These are phyloP conservation scores for Lepiota venenata DNA, from an alignment of 768 basidiomycete species.

Conservation along the genomic window DNA sequence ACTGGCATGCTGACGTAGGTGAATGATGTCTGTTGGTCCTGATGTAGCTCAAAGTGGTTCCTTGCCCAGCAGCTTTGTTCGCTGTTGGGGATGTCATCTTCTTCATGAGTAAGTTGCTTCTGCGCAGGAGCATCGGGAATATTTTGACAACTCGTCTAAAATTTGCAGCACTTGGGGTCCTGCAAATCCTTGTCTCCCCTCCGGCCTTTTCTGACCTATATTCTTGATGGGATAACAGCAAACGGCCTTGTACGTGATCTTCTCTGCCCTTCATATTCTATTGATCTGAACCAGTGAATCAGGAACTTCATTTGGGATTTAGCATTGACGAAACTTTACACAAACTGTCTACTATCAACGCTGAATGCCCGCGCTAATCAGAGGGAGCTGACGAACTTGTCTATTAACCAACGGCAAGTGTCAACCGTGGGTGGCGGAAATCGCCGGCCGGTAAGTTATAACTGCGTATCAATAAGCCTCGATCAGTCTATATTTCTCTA, in stretches of 20 bases:
- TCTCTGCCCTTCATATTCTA: background rate
- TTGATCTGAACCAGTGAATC: background rate
- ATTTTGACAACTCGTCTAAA: background rate
- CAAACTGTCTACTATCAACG: slow-evolving; percentile 46
- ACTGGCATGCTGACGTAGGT: slow-evolving; percentile 38
- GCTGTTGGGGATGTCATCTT: slow-evolving; percentile 40
- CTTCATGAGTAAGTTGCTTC: slow-evolving; percentile 36
- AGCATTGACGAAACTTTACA: slow-evolving; percentile 43
- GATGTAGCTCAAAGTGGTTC: background rate
- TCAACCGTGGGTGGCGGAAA: slow-evolving; percentile 6
- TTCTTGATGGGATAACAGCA: slow-evolving; percentile 24
- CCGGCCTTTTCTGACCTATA: background rate
- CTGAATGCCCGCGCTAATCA: slow-evolving; percentile 40
- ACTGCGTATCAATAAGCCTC: background rate
- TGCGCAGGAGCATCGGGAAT: background rate
- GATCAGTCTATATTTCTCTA: background rate
- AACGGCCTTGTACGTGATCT: slow-evolving; percentile 37
- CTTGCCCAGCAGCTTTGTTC: slow-evolving; percentile 31
- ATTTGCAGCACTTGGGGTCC: slow-evolving; percentile 33
- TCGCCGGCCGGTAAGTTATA: slow-evolving; percentile 13
- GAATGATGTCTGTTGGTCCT: background rate
- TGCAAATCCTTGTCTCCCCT: background rate
- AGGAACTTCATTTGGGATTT: slow-evolving; percentile 51
- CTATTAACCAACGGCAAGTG: slow-evolving; percentile 1
- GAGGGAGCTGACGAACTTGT: slow-evolving; percentile 19